Base-by-base conservation (phyloP, 805 yeast species). In the Monosporozyma unispora region DNA sequence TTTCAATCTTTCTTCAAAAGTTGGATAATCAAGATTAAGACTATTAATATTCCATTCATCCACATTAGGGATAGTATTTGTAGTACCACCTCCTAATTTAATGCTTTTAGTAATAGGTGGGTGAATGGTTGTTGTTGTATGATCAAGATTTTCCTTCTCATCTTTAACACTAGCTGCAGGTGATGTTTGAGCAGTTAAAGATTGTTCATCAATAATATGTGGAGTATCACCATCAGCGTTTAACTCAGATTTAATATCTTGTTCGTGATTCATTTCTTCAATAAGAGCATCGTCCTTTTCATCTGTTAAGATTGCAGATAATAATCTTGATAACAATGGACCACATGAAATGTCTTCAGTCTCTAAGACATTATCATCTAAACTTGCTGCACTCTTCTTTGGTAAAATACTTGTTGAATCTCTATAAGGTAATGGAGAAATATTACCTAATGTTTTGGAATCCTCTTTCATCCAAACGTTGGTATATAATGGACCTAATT, bases 391-490 rank as follows among this genome's bases (percentile, higher is more conserved):
- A 1, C 82, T 72, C 4, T 84, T 85, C 52, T 76, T 81, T 0
- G 96, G 82, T 4, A 69, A 56, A 4, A 66, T 58, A 6, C 68
- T 54, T 4, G 71, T 59, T 48, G 77, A 68, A 46, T 76, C 77
- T 31, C 72, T 67, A 18, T 74, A 63, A 37, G 77, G 76, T 4
- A 78, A 75, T 3, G 81, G 76, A 9, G 81, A 69, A 6, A 57
- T 52, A 16, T 57, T 60, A 1, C 57, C 62, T 50, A 76, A 71
- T 61, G 54, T 73, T 49, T 74, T 71, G 60, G 73, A 60, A 64
- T 87, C 96, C 60, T 89, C 96, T 46, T 84, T 86, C 12, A 82
- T 78, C 98, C 99, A 93, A 4, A 80, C 75, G 41, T 87, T 89
- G 1, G 84, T 79, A 61, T 91, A 93, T 23, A 80, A 70, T 4